A percentile compares a stretch with the other conserved stretches of the same genome.
Conservation (phyloP, 2,329 filamentous ascomycete genomes). For the Talaromyces pinophilus region DNA sequence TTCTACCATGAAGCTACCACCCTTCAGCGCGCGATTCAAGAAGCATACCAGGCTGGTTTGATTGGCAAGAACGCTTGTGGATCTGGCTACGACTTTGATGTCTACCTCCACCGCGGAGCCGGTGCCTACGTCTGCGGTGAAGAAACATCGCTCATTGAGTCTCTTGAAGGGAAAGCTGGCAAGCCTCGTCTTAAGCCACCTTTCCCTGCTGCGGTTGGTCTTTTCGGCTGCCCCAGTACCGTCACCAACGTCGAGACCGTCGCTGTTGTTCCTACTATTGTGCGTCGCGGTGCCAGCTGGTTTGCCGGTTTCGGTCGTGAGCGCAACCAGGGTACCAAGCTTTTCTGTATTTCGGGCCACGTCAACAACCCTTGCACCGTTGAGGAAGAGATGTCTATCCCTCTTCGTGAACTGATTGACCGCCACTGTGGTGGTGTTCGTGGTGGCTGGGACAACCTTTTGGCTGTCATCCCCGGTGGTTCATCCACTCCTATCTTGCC, state of each 20-base stretch:
- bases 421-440: constrained; percentile 96
- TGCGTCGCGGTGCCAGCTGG: constrained; percentile 87
- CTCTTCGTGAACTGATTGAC: constrained; percentile 92
- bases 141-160: constrained; percentile 97
- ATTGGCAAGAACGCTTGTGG: constrained; percentile 99
- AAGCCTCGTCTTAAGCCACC: constrained; percentile 98
- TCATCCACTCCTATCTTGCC: constrained; percentile 96
- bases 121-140: constrained; percentile 98
- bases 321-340: constrained; percentile 94
- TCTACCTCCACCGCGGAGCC: constrained; percentile 94
- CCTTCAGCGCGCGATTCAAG: constrained; percentile 92
- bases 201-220: constrained; percentile 93
- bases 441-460: constrained; percentile 96
- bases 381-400: constrained; percentile 99
- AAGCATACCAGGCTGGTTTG: constrained; percentile 90
- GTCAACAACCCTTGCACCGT: constrained; percentile 99
- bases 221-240: constrained; percentile 97
- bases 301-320: constrained; percentile 93
- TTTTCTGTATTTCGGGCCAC: constrained; percentile 96
- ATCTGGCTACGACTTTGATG: constrained; percentile 95
- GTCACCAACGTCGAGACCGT: constrained; percentile 98
- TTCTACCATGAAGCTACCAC: constrained; percentile 95
- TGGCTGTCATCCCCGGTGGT: constrained; percentile 91
- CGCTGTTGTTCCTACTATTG: constrained; percentile 92
- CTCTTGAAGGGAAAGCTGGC: constrained; percentile 95